phyloP scores from a whole-genome alignment of 495 filamentous ascomycete genomes.

The Hypomontagnella monticulosa region DNA sequence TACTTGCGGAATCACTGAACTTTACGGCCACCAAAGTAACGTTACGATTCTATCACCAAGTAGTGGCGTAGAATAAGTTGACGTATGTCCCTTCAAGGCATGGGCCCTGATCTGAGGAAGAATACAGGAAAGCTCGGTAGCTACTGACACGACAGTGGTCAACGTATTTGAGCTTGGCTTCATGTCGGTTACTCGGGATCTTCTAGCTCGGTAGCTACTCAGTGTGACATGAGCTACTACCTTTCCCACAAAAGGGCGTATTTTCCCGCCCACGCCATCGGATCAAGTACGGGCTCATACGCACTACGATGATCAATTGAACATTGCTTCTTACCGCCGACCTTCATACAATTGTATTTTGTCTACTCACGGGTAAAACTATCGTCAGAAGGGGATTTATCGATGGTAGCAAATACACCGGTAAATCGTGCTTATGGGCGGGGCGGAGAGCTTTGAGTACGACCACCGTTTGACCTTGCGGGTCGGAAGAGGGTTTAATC shows the following conservation, averaged over 20 bases:
- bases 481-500: slow-evolving; percentile 19
- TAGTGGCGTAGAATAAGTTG: not conserved
- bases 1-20: slow-evolving; percentile 38
- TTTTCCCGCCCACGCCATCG: slow-evolving; percentile 3
- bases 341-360: too few species aligned
- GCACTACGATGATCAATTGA: not conserved
- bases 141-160: slow-evolving; percentile 4
- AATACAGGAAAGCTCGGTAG: slow-evolving; percentile 13
- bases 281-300: not conserved
- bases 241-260: not conserved
- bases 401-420: not conserved
- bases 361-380: not conserved
- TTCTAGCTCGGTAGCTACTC: slow-evolving; percentile 18
- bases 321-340: not conserved
- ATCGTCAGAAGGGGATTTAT: not conserved
- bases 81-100: not conserved
- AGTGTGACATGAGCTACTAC: slow-evolving; percentile 17
- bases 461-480: slow-evolving; percentile 7
- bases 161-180: slow-evolving; percentile 7
- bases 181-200: slow-evolving; percentile 33
- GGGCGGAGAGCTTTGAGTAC: not conserved
- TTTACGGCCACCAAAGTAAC: slow-evolving; percentile 33
- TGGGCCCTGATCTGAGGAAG: not conserved
- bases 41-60: slow-evolving; percentile 29
- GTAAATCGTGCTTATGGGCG: not conserved